phyloP scores from a whole-genome alignment of 306 rosid species.

The Prunus persica region Prunus_persica_NCBIv2 NC_034014.1:4639501-4640000 shows the following conservation, averaged over 20 bases:
- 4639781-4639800: conserved; percentile 63
- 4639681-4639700: conserved; percentile 78
- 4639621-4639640: conserved; percentile 78
- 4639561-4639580: neutral
- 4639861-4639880: neutral
- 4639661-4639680: conserved; percentile 63
- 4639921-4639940: neutral
- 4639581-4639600: conserved; percentile 38
- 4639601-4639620: conserved; percentile 77
- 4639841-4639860: conserved; percentile 65
- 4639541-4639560: neutral
- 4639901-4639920: neutral
- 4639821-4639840: conserved; percentile 56
- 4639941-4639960: neutral
- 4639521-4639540: neutral
- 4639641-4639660: conserved; percentile 60
- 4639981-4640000: too few relatives aligned
- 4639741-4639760: neutral
- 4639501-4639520: neutral
- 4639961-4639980: too few relatives aligned
- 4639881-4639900: neutral
- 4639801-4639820: conserved; percentile 68
- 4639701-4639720: conserved; percentile 45
- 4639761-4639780: neutral
- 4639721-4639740: neutral